Evolutionary conservation across 371 early-diverging fungal species (phyloP).

Genomic region (Rhizopus microsporus): DNA sequence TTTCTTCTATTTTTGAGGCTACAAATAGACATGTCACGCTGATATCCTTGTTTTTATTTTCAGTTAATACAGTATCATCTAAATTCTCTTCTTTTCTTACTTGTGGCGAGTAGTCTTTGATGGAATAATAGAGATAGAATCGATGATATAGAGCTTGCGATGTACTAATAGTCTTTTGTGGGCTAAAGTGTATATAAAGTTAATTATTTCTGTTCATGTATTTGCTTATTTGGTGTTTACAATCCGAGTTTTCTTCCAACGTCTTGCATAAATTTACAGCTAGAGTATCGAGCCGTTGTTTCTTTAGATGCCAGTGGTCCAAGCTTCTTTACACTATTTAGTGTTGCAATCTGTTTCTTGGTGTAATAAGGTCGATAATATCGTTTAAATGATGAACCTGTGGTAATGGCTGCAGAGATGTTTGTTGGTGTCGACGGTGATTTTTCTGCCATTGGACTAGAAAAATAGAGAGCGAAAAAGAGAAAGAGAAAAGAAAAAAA

Average conservation of each 20-base stretch:
- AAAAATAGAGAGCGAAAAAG: background rate
- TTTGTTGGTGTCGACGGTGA: background rate
- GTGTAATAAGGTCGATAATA: constrained; percentile 47
- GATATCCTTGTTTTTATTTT: constrained; percentile 40
- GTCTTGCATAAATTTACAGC: constrained; percentile 53
- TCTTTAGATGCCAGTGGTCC: constrained; percentile 31
- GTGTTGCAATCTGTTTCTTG: constrained; percentile 39
- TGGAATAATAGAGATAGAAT: constrained; percentile 65
- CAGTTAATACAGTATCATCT: background rate
- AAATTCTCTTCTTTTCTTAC: constrained; percentile 14
- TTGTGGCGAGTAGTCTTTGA: constrained; percentile 46
- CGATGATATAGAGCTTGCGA: constrained; percentile 75
- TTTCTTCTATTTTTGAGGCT: constrained; percentile 79
- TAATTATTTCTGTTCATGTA: background rate
- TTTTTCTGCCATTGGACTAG: background rate
- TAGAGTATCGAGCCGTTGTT: constrained; percentile 29
- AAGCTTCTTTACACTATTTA: constrained; percentile 32
- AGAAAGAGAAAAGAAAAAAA: no score
- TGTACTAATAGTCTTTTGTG: constrained; percentile 72
- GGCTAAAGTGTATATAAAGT: constrained; percentile 39
- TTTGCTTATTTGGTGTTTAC: constrained; percentile 21
- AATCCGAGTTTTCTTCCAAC: constrained; percentile 53
- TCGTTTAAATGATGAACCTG: constrained; percentile 38
- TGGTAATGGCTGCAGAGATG: constrained; percentile 23
- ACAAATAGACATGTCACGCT: constrained; percentile 72